Conservation (phyloP, 2,329 filamentous ascomycete species). For the Eurotiales sp. region DNA sequence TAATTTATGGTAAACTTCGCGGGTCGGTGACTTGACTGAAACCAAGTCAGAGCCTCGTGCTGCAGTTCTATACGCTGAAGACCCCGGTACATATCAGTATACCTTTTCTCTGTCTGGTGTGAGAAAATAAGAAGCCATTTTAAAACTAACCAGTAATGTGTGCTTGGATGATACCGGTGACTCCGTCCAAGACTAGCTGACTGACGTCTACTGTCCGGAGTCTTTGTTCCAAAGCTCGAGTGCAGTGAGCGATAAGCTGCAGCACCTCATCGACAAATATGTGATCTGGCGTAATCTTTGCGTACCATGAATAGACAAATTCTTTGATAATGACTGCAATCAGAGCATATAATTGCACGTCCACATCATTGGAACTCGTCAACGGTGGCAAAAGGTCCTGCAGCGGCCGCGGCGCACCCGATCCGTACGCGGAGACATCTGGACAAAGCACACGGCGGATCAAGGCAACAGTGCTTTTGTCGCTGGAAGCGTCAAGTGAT, state of each 20-base stretch:
- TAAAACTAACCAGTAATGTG: slow-evolving; percentile 68
- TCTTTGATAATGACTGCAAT: slow-evolving; percentile 86
- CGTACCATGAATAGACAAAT: slow-evolving; percentile 91
- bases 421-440: slow-evolving; percentile 49
- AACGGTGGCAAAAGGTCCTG: slow-evolving; percentile 83
- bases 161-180: slow-evolving; percentile 73
- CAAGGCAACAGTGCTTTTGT: slow-evolving; percentile 73
- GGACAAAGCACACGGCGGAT: slow-evolving; percentile 81
- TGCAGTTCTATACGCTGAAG: slow-evolving; percentile 68
- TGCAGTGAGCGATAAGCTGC: slow-evolving; percentile 88
- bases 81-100: slow-evolving; percentile 20
- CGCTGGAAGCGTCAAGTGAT: too few relatives aligned
- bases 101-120: slow-evolving; percentile 1
- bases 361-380: slow-evolving; percentile 90
- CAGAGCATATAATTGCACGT: slow-evolving; percentile 87
- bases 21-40: slow-evolving; percentile 60
- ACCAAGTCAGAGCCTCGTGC: slow-evolving; percentile 55
- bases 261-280: slow-evolving; percentile 83
- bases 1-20: slow-evolving; percentile 76
- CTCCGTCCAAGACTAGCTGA: slow-evolving; percentile 77
- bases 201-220: slow-evolving; percentile 79
- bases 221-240: slow-evolving; percentile 79
- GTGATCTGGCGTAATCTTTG: slow-evolving; percentile 85
- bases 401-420: slow-evolving; percentile 61
- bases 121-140: slow-evolving; percentile 14